Evolutionary conservation across 306 rosid genomes (phyloP).

Genomic region (Trifolium repens): DNA sequence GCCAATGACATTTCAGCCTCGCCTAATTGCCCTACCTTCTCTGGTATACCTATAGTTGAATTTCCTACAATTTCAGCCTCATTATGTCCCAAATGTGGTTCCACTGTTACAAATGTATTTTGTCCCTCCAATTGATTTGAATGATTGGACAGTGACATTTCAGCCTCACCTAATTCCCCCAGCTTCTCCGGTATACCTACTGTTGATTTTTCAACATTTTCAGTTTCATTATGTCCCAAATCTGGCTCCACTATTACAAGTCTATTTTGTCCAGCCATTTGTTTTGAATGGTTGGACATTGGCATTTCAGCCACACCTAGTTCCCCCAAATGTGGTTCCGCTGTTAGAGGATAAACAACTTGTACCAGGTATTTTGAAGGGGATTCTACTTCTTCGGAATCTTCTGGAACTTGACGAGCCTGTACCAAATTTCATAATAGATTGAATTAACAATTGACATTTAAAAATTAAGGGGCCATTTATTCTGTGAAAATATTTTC

Average conservation of each 20-base stretch:
- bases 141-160: too few relatives aligned
- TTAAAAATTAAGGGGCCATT: too few relatives aligned
- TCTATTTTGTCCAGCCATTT: too few relatives aligned
- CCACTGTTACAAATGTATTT: too few relatives aligned
- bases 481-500: too few relatives aligned
- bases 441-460: not conserved
- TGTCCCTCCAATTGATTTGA: too few relatives aligned
- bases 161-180: not conserved
- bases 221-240: too few relatives aligned
- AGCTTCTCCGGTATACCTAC: not conserved
- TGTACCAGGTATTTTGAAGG: not conserved
- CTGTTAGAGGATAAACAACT: not conserved
- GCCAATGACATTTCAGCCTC: conserved; percentile 17
- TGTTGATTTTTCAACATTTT: not conserved
- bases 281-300: too few relatives aligned
- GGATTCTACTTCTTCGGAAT: conserved; percentile 1
- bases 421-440: not conserved
- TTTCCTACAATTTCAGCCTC: not conserved
- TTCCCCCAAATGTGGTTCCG: not conserved
- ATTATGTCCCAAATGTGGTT: too few relatives aligned
- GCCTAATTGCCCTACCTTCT: not conserved
- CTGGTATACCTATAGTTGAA: not conserved
- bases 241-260: too few relatives aligned
- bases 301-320: too few relatives aligned
- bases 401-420: not conserved